Base-by-base conservation (phyloP, 345 rosid genomes). In the Aurinia saxatilis region DNA sequence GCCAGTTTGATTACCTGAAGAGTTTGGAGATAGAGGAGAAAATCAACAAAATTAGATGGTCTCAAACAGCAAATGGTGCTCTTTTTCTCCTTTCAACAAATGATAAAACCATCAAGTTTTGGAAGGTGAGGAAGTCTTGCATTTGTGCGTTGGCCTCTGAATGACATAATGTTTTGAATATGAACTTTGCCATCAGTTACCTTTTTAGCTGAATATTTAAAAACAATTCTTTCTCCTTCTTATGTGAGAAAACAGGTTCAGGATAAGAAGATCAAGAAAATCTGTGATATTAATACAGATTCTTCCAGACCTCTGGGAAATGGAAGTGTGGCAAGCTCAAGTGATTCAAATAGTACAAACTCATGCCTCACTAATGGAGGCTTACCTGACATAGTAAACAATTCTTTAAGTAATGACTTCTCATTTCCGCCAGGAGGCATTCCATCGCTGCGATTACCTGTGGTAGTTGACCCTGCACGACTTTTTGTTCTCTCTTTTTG, bases 1-100 rank as follows among this genome's bases (percentile, higher is more conserved):
- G 13, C 50, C 84, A 89, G 98, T 92, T 92, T 82, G 98, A 92
- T 79, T 92, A 92, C 76, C 88, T 92, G 44, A 92, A 92, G 85
- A 92, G 98, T 72, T 87, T 92, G 91, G 96, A 92, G 79, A 92
- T 92, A 74, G 98, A 92, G 80, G 96, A 92, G 80, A 92, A 92
- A 79, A 89, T 89, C 64, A 92, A 89, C 83, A 89, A 89, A 78
- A 89, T 89, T 70, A 83, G 89, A 75, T 92, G 95, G 96, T 89
- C 93, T 77, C 93, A 85, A 62, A 74, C 82, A 29, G 83, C 91
- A 14, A 89, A 84, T 25, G 79, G 91, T 71, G 91, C 95, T 36
- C 81, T 86, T 31, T 89, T 85, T 74, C 96, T 92, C 59, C 78
- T 92, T 46, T 92, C 98, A 47, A 87, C 98, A 27, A 92, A 92